These are phyloP conservation scores for Aspergillus persii DNA, from an alignment of 2,329 filamentous ascomycete genomes.

Conservation along the genomic window DNA sequence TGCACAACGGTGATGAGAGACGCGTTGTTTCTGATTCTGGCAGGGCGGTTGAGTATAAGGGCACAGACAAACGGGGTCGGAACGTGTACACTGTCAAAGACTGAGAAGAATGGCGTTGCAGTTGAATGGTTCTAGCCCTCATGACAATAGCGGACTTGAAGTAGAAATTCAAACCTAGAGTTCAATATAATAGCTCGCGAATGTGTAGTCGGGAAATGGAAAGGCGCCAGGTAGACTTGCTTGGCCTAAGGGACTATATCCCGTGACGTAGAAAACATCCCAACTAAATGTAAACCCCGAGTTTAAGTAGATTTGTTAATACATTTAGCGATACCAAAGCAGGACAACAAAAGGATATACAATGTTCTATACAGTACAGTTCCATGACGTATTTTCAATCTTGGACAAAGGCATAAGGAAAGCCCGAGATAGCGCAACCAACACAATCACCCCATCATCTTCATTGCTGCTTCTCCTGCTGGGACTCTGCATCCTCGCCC, in stretches of 20 bases:
- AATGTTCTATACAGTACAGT: conserved; percentile 37
- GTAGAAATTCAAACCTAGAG: too few relatives aligned
- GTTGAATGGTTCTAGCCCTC: too few relatives aligned
- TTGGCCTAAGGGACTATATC: background rate
- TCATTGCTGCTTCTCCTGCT: conserved; percentile 1
- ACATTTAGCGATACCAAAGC: conserved; percentile 18
- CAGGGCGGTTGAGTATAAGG: conserved; percentile 28
- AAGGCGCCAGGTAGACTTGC: background rate
- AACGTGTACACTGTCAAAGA: conserved; percentile 27
- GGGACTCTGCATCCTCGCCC: background rate
- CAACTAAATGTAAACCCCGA: background rate
- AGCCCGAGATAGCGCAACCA: background rate
- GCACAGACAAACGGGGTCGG: conserved; percentile 26
- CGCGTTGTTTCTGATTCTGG: conserved; percentile 36
- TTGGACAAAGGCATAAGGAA: conserved; percentile 6
- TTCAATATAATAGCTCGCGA: too few relatives aligned
- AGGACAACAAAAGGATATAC: conserved; percentile 20
- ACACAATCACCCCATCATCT: background rate
- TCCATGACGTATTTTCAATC: conserved; percentile 11
- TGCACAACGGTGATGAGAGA: conserved; percentile 52
- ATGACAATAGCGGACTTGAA: too few relatives aligned
- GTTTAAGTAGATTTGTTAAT: conserved; percentile 17
- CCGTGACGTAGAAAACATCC: too few relatives aligned
- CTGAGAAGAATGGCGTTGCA: background rate
- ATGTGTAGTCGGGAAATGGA: too few relatives aligned